Percentiles rank a stretch among this genome's conserved stretches.
Evolutionary conservation across 164 flowering plant species (phyloP).

Genomic region (Tinospora cordifolia): DNA sequence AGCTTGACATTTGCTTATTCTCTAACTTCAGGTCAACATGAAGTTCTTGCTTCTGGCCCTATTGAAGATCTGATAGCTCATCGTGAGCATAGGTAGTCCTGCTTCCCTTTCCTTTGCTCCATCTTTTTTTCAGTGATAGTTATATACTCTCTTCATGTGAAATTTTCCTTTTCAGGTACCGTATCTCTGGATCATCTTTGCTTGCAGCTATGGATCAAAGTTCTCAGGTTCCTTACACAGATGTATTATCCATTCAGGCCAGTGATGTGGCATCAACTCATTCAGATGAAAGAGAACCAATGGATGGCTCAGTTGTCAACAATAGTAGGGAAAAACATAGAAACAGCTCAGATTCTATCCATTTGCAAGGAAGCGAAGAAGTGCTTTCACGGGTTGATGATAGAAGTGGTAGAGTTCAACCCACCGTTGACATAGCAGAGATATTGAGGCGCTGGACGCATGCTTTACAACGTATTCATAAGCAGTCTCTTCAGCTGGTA

Average conservation of each 20-base stretch:
- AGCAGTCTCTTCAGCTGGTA: constrained; percentile 71
- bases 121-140: not conserved
- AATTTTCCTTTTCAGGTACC: constrained; percentile 53
- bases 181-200: constrained; percentile 96
- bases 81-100: constrained; percentile 85
- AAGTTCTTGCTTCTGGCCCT: constrained; percentile 98
- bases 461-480: constrained; percentile 92
- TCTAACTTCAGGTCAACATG: constrained; percentile 75
- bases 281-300: constrained; percentile 47
- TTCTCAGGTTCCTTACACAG: constrained; percentile 57
- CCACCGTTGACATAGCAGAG: constrained; percentile 92
- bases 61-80: constrained; percentile 98
- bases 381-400: constrained; percentile 55
- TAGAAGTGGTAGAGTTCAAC: constrained; percentile 71
- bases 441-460: constrained; percentile 98
- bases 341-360: constrained; percentile 32
- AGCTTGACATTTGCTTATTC: not conserved
- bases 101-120: not conserved
- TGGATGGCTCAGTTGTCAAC: constrained; percentile 37
- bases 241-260: constrained; percentile 36
- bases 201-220: constrained; percentile 99
- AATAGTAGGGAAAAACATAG: constrained; percentile 32
- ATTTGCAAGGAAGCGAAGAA: constrained; percentile 43
- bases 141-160: constrained; percentile 2
- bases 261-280: constrained; percentile 31